Evolutionary conservation across 805 yeast species (phyloP), one percentile per base, ranked within the genome.

Genomic region (Komagataella kurtzmanii): DNA sequence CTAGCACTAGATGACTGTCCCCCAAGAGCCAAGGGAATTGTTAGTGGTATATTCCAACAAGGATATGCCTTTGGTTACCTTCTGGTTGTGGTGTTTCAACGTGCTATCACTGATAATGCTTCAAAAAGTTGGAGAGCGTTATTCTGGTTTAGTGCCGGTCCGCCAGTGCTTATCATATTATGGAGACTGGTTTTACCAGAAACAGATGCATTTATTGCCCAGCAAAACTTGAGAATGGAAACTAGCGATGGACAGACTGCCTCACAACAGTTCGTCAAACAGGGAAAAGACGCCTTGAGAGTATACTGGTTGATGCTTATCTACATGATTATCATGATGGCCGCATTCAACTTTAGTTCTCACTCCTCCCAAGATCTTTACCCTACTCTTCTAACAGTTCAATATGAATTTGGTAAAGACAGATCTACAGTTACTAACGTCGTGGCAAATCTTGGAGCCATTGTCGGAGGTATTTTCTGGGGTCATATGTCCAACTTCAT

Each of bases 1-100:
- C 73, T 77, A 17, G 74, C 80, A 17, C 58, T 78, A 45, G 81
- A 77, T 55, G 81, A 75, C 61, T 69, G 77, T 57, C 81, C 83
- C 10, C 58, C 62, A 24, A 70, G 64, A 43, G 77, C 83, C 40
- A 69, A 78, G 65, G 83, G 86, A 48, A 70, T 81, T 53, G 65
- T 82, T 49, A 75, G 82, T 43, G 88, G 87, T 49, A 64, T 85
- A 46, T 77, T 88, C 61, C 95, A 87, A 65, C 85, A 86, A 63
- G 95, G 95, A 54, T 88, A 83, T 57, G 83, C 85, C 0, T 73
- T 83, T 49, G 89, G 89, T 21, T 82, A 81, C 58, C 65, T 83
- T 23, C 61, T 82, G 54, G 87, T 81, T 5, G 85, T 81, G 49
- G 70, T 81, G 21, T 83, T 81, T 67, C 76, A 77, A 54, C 71